Base-by-base conservation (phyloP, 2,329 filamentous ascomycete genomes). In the Emergomyces orientalis region DNA sequence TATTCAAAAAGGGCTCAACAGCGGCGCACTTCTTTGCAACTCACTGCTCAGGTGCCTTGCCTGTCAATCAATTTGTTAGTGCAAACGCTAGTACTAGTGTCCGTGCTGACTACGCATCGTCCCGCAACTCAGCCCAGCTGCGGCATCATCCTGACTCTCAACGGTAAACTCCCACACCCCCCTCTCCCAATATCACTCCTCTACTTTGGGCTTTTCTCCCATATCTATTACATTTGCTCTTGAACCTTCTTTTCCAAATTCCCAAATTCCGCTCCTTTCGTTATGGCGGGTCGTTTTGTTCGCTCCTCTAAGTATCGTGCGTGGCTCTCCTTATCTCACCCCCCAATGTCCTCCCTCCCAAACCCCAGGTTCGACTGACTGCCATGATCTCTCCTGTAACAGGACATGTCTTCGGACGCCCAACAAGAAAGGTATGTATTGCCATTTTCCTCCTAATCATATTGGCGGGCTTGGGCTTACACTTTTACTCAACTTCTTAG, bases 401-500 rank as follows among this genome's bases (percentile, higher is more conserved):
- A 97, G 93, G 93, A 83, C 94, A 99, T 84, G 89, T 99, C 80
- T 99, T 97, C 81, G 94, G 94, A 76, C 94, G 95, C 80, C 81
- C 91, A 66, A 95, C 92, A 69, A 88, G 90, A 79, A 97, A 96
- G 81, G 84, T 84, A 77, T 52, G 47, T 55, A 52, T 37, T 45
- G 61, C 60, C 7, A 52, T 1, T 8, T 27, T 37, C 32, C 30
- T n/a, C 22, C n/a, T 39, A n/a, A 17, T 37, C n/a, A 17, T 39
- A 13, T 14, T 30, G 25, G 9, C 34, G 41, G 30, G 17, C 43
- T 32, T 51, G 19, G 25, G 41, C 37, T 39, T 30, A 27, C 17
- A 22, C 17, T 11, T 32, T 45, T 3, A 43, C 11, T 55, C 67
- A 60, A 58, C 58, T 22, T 43, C 25, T 25, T 64, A 87, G 85